Evolutionary conservation across 2,329 filamentous ascomycete genomes (phyloP).

Genomic region (Colletotrichum echinochloae): DNA sequence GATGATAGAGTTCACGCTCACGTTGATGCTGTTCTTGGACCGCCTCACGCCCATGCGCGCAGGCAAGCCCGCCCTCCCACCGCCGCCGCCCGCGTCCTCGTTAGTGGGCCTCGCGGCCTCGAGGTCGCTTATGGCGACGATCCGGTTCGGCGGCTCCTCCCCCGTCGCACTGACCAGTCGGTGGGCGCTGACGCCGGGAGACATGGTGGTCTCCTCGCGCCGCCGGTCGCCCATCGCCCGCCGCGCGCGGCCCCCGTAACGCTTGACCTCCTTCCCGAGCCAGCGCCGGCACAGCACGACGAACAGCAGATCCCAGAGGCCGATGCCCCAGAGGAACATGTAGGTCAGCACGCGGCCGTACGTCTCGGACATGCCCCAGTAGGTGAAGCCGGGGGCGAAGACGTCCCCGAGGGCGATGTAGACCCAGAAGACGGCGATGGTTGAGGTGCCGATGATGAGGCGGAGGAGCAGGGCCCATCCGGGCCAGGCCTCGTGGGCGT

Average conservation of each 20-base stretch:
- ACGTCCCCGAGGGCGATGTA: constrained; percentile 51
- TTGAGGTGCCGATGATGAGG: constrained; percentile 47
- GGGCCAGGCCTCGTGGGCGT: constrained; percentile 48
- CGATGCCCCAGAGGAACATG: constrained; percentile 50
- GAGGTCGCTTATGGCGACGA: not conserved
- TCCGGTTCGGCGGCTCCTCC: not conserved
- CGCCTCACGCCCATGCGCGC: constrained; percentile 21
- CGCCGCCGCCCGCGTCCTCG: not conserved
- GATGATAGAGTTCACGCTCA: constrained; percentile 15
- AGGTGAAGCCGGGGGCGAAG: constrained; percentile 52
- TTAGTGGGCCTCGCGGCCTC: constrained; percentile 19
- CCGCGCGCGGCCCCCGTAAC: constrained; percentile 13
- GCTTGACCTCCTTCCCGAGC: constrained; percentile 24
- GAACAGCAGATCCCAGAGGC: constrained; percentile 34
- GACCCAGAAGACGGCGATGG: constrained; percentile 52
- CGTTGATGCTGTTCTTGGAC: constrained; percentile 6
- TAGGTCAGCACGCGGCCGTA: constrained; percentile 50
- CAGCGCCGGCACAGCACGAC: constrained; percentile 29
- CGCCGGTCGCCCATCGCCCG: not conserved
- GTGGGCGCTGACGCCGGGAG: constrained; percentile 1
- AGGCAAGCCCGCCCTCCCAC: constrained; percentile 1
- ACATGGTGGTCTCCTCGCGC: not conserved
- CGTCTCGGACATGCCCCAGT: constrained; percentile 50
- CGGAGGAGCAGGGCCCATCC: constrained; percentile 50
- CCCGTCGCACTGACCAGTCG: not conserved